Conservation (phyloP, 805 yeast genomes). For the Danielia reshetovae region DNA sequence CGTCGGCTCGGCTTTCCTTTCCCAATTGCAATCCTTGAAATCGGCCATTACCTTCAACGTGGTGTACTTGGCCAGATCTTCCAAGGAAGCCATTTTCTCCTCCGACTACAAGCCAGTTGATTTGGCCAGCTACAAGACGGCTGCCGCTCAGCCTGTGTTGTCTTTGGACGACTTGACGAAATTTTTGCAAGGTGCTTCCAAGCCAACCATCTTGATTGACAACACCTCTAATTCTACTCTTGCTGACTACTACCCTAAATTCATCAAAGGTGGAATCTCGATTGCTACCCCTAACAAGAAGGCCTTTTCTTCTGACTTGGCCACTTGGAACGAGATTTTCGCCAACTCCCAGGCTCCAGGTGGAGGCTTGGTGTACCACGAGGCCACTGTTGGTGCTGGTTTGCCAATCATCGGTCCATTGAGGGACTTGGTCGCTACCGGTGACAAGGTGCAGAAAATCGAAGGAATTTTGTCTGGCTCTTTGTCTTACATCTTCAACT, state of each 20-base stretch:
- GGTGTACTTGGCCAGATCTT: slow-evolving; percentile 69
- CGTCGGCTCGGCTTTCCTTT: slow-evolving; percentile 88
- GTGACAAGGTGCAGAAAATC: slow-evolving; percentile 85
- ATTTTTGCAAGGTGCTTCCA: slow-evolving; percentile 60
- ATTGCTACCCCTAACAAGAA: slow-evolving; percentile 98
- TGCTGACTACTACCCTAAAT: slow-evolving; percentile 73
- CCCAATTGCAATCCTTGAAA: slow-evolving; percentile 65
- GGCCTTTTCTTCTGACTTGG: slow-evolving; percentile 80
- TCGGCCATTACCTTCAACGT: slow-evolving; percentile 69
- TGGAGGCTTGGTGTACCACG: slow-evolving; percentile 85
- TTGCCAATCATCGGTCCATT: slow-evolving; percentile 88
- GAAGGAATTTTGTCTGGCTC: slow-evolving; percentile 98
- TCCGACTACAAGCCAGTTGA: slow-evolving; percentile 69
- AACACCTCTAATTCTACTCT: slow-evolving; percentile 84
- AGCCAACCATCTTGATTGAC: slow-evolving; percentile 83
- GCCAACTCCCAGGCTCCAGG: slow-evolving; percentile 46
- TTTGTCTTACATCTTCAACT: slow-evolving; percentile 90
- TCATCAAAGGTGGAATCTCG: slow-evolving; percentile 75
- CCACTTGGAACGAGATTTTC: slow-evolving; percentile 75
- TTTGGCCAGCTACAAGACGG: slow-evolving; percentile 52
- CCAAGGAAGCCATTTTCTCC: slow-evolving; percentile 65
- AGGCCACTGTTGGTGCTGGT: slow-evolving; percentile 99
- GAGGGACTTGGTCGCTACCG: slow-evolving; percentile 85
- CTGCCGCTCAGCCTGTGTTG: slow-evolving; percentile 44
- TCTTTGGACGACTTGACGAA: slow-evolving; percentile 54